These are phyloP conservation scores for Dalbergia oliveri DNA, from an alignment of 306 rosid genomes.

Conservation along the genomic window DNA sequence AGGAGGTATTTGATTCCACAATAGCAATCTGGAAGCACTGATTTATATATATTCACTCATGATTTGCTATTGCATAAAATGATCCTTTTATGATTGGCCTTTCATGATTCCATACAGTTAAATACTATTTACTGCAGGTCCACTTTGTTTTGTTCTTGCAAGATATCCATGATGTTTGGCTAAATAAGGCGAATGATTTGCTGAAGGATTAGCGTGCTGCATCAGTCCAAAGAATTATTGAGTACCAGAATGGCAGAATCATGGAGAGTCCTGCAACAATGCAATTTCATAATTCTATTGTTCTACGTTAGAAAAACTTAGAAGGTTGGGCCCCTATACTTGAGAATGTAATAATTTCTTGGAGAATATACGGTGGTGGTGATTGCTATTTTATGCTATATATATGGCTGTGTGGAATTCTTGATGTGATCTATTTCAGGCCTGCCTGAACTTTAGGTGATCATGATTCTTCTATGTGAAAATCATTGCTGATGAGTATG, in stretches of 20 bases:
- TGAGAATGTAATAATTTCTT: slow-evolving; percentile 6
- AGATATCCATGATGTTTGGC: slow-evolving; percentile 63
- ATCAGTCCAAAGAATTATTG: not conserved
- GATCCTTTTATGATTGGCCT: not conserved
- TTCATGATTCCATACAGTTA: slow-evolving; percentile 2
- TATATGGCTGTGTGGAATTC: not conserved
- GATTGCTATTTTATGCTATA: slow-evolving; percentile 3
- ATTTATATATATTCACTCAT: not conserved
- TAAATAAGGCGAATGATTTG: slow-evolving; percentile 64
- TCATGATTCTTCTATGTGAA: not conserved
- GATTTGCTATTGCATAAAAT: not conserved
- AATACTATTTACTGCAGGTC: slow-evolving; percentile 52
- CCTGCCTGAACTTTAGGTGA: slow-evolving; percentile 20
- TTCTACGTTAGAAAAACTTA: not conserved
- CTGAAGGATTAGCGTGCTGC: slow-evolving; percentile 47
- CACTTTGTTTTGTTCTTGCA: slow-evolving; percentile 66
- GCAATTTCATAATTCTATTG: slow-evolving; percentile 5
- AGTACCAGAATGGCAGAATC: slow-evolving; percentile 29
- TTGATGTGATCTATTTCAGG: not conserved
- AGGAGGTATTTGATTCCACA: slow-evolving; percentile 60
- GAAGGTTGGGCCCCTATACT: not conserved
- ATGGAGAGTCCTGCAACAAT: slow-evolving; percentile 24
- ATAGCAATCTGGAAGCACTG: slow-evolving; percentile 2
- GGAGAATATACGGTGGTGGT: not conserved
- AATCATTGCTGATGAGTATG: not conserved